phyloP scores from a whole-genome alignment of 2,329 filamentous ascomycete genomes.

The Hymenoscyphus infarciens region DNA sequence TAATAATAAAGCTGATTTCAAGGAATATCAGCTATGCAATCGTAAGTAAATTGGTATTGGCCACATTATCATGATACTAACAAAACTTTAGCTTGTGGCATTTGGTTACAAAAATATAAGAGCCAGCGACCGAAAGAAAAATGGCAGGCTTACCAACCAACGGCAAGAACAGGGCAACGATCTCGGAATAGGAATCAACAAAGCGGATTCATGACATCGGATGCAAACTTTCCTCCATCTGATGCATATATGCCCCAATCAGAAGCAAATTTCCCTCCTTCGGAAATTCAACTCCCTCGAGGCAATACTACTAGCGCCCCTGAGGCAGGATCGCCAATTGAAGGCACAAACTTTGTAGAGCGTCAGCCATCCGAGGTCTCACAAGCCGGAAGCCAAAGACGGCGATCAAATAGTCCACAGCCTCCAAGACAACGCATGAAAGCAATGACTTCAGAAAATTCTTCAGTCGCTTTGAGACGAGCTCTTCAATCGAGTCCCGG shows the following conservation, averaged over 20 bases:
- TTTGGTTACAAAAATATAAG: slow-evolving; percentile 90
- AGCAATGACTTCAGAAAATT: slow-evolving; percentile 33
- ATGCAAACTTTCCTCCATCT: slow-evolving; percentile 40
- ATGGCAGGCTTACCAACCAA: slow-evolving; percentile 55
- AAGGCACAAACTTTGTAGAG: slow-evolving; percentile 12
- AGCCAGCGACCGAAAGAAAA: slow-evolving; percentile 76
- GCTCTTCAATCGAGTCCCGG: slow-evolving; percentile 38
- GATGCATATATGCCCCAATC: slow-evolving; percentile 50
- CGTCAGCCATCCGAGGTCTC: not conserved
- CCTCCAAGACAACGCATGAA: slow-evolving; percentile 28
- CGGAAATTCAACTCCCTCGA: slow-evolving; percentile 22
- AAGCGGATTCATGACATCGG: slow-evolving; percentile 10
- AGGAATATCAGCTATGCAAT: slow-evolving; percentile 79
- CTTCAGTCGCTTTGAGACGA: slow-evolving; percentile 31
- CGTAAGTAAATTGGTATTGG: slow-evolving; percentile 49
- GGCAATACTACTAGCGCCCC: slow-evolving; percentile 22
- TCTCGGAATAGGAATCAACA: slow-evolving; percentile 33
- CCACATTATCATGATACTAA: slow-evolving; percentile 31
- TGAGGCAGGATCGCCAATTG: slow-evolving; percentile 10
- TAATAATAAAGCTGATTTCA: slow-evolving; percentile 65
- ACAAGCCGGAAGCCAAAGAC: slow-evolving; percentile 16
- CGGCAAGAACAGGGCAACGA: slow-evolving; percentile 21
- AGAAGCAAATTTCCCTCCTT: slow-evolving; percentile 37
- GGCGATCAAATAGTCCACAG: slow-evolving; percentile 28
- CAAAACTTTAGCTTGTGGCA: slow-evolving; percentile 65